phyloP scores from a whole-genome alignment of 495 filamentous ascomycete genomes.

The Aspergillus biplanus region DNA sequence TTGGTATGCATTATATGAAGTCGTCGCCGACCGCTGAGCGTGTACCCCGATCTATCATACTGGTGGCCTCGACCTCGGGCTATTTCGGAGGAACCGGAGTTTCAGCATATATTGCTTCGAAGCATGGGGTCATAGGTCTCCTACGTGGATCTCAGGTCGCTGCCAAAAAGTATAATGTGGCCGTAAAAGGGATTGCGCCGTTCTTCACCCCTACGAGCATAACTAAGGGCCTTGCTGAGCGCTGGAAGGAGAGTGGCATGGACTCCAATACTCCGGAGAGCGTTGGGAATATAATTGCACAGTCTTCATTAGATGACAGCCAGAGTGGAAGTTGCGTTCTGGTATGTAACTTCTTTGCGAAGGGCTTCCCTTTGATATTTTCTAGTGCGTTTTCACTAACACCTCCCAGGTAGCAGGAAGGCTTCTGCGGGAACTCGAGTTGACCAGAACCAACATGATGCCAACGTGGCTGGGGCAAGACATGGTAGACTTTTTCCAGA shows the following conservation, averaged over 20 bases:
- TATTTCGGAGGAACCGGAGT: slow-evolving; percentile 40
- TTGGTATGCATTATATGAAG: too few relatives aligned
- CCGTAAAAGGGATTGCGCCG: slow-evolving; percentile 35
- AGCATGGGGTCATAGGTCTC: slow-evolving; percentile 37
- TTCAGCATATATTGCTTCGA: slow-evolving; percentile 35
- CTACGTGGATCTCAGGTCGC: slow-evolving; percentile 31
- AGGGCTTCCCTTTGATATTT: too few relatives aligned
- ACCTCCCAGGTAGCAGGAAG: too few relatives aligned
- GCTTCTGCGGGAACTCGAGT: too few relatives aligned
- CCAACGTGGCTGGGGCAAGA: too few relatives aligned
- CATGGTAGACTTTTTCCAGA: too few relatives aligned
- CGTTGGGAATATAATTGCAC: slow-evolving; percentile 31
- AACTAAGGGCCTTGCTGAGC: slow-evolving; percentile 25
- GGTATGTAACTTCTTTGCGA: too few relatives aligned
- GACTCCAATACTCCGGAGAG: slow-evolving; percentile 29
- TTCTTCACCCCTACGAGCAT: slow-evolving; percentile 37
- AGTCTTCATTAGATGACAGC: slow-evolving; percentile 21
- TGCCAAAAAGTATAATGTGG: slow-evolving; percentile 25
- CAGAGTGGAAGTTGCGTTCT: slow-evolving; percentile 20
- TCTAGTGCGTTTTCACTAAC: too few relatives aligned
- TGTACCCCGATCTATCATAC: slow-evolving; percentile 26
- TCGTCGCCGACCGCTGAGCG: not conserved
- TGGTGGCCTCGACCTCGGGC: slow-evolving; percentile 33
- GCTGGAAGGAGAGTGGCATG: slow-evolving; percentile 29
- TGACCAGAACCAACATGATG: too few relatives aligned